phyloP scores from a whole-genome alignment of 805 yeast species.

The Monosporozyma yasuniensis region DNA sequence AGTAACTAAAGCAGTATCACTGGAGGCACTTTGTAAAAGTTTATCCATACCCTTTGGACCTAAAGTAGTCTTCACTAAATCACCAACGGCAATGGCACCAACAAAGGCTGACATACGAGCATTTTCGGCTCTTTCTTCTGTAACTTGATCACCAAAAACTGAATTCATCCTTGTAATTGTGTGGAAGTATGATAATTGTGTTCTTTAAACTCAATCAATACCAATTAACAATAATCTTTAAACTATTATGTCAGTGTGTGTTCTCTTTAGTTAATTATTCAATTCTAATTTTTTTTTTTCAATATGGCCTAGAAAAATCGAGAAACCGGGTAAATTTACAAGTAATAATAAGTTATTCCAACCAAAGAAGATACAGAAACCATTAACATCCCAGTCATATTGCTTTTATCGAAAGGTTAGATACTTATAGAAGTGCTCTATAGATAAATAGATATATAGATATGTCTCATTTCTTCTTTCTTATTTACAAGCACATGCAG shows the following conservation, averaged over 20 bases:
- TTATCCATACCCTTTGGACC: constrained; percentile 99
- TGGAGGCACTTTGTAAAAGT: constrained; percentile 74
- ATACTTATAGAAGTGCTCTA: neutral
- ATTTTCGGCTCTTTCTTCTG: constrained; percentile 95
- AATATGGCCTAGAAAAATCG: neutral
- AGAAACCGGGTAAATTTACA: neutral
- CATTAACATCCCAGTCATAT: neutral
- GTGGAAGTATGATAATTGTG: neutral
- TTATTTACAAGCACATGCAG: neutral
- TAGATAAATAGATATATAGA: neutral
- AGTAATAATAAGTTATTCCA: no score
- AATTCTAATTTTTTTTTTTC: neutral
- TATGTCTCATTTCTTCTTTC: neutral
- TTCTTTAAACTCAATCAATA: neutral
- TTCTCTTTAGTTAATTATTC: neutral
- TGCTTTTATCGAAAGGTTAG: neutral
- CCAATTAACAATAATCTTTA: neutral
- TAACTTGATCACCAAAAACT: constrained; percentile 93
- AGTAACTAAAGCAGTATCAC: constrained; percentile 74
- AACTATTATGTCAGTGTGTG: neutral
- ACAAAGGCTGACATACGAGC: constrained; percentile 96
- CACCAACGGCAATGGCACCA: constrained; percentile 99
- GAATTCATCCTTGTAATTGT: constrained; percentile 30
- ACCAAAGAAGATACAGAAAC: neutral
- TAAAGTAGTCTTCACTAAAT: constrained; percentile 82